Evolutionary conservation across 2,329 filamentous ascomycete genomes (phyloP), one percentile per base, ranked within the genome.

Genomic region (Gnomoniopsis sp.): DNA sequence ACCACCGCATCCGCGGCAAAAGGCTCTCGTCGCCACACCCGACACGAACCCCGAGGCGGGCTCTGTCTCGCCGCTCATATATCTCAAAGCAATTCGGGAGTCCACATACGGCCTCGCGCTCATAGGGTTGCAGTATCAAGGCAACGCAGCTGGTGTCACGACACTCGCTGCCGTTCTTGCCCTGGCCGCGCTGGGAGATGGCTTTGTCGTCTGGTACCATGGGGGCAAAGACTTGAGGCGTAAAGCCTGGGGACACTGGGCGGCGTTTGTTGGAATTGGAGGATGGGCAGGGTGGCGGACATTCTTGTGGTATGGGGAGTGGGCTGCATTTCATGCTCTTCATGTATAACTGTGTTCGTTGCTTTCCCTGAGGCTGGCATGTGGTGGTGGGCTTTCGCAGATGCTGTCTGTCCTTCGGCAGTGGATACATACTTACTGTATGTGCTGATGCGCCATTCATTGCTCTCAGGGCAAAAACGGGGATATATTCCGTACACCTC

Each of bases 21-120:
- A 49, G 19, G 34, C 53, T 19, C 19, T 38, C 26, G 17, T 15
- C 51, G 51, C 3, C 15, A 30, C 6, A 14, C 52, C 6, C 33
- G 52, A 54, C 11, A 34, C 6, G 23, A 38, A 2, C 21, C 6
- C 33, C 21, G n/a, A n/a, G 44, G 26, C 17, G 3, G 49, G n/a
- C 49, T 38, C 36, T 10, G 34, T 60, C 8, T 74, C 71, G 22
- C 68, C 72, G 1, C 68, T 73, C 19, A 69, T 74, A 60, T 71
- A 71, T 51, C 67, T 73, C 58, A 73, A 74, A 54, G 71, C 70
- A 7, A 63, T 71, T 10, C 69, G 72, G 2, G 72, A 74, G 57
- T 47, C 73, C 3, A 66, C 64, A 2, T 73, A 69, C 51, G 71
- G 72, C 17, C n/a, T 69, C 1, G 55, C 65, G 0, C 49, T 73